These are phyloP conservation scores for Trichosanthes cucumerina DNA, from an alignment of 306 rosid species.

Conservation along the genomic window DNA sequence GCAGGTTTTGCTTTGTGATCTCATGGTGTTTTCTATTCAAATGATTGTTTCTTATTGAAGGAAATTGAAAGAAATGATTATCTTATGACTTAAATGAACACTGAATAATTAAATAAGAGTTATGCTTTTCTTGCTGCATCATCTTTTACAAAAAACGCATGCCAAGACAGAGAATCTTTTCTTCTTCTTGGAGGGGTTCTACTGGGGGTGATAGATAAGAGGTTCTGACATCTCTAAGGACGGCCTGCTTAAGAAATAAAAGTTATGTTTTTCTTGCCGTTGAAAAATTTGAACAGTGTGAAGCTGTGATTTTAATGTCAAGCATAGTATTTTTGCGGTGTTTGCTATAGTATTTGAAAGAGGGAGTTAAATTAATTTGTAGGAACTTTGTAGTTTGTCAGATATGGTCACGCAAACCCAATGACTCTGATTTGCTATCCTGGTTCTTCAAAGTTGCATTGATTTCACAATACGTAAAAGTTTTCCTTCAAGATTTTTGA, in stretches of 20 bases:
- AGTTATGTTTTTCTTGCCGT: neutral
- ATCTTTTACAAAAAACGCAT: neutral
- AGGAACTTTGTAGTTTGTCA: constrained; percentile 4
- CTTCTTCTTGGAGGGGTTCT: neutral
- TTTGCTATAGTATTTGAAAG: neutral
- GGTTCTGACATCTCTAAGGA: neutral
- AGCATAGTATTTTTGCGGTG: neutral
- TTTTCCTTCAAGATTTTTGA: neutral
- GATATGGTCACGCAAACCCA: neutral
- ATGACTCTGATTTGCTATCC: neutral
- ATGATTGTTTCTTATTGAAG: neutral
- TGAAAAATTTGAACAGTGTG: neutral
- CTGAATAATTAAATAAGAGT: neutral
- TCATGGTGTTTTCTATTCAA: neutral
- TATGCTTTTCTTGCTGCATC: neutral
- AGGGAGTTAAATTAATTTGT: neutral
- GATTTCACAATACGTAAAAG: neutral
- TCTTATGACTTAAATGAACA: neutral
- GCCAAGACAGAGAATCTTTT: neutral
- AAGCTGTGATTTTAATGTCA: neutral
- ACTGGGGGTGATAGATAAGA: neutral
- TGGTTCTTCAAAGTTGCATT: neutral
- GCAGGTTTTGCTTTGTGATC: neutral
- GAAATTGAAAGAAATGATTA: neutral
- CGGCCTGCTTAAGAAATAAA: neutral